Base-by-base conservation (phyloP, 257 asterid genomes). In the Euphrasia confusa region DNA sequence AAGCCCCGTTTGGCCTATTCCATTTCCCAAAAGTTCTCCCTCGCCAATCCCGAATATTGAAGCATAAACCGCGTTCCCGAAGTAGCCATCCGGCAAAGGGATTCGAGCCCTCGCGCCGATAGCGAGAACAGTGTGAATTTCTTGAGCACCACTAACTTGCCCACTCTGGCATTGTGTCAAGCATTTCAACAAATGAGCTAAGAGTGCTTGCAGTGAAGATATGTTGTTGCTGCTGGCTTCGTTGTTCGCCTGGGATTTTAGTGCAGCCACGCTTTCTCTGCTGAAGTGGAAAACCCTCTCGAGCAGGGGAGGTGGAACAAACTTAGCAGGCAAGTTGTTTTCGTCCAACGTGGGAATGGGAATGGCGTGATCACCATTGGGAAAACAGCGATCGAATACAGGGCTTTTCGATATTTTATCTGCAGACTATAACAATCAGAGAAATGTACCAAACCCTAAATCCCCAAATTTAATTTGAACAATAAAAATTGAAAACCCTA, bases 271-370 rank as follows among this genome's bases (percentile, higher is more conserved):
- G 14, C 49, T 76, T 10, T 72, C 77, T 64, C 42, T 75, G 62
- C 79, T 74, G 27, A 83, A 67, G 10, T 64, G 78, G 72, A 83
- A 79, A 5, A 77, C 62, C 58, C 79, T 71, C 53, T 77, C 77
- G 37, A 67, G 70, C 6, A 76, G 5, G 2, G 64, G 68, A 8
- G 81, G 76, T 1, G 12, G 10, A 18, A 52, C 30, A 0, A 52
- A 15, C 11, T 52, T 7, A 15, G 28, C 33, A 10, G 80, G 75
- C 2, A 12, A 6, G 15, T 3, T 5, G 14, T n/a, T 48, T 48
- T 18, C 3, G 28, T 52, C 57, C 4, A 52, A 15, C 8, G 28
- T 15, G 11, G 57, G 57, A 15, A 50, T 6, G 10, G 27, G 56
- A 9, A 50, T 45, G 6, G 18, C 5, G 5, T 4, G 52, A 45